Conservation (phyloP, 106 monocot genomes). For the Dioscorea dumetorum region DNA sequence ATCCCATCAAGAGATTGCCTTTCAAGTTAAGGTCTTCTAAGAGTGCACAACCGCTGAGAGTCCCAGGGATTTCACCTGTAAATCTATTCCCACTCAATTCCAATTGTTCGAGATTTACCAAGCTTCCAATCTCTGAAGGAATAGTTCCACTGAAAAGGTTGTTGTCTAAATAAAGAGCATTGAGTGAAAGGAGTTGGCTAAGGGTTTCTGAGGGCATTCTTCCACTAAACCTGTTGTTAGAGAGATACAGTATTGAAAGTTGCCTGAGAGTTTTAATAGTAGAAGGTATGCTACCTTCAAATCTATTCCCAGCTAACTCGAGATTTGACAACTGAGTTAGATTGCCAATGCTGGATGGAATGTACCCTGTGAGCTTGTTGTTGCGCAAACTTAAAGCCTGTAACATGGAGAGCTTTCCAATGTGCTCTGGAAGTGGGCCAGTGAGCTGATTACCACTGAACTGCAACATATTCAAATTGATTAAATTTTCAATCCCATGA, state of each 20-base stretch:
- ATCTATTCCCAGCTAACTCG: background rate
- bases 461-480: background rate
- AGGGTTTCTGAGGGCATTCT: slow-evolving; percentile 12
- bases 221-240: slow-evolving; percentile 5
- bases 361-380: slow-evolving; percentile 5
- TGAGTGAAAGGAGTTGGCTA: background rate
- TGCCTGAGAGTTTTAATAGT: slow-evolving; percentile 1
- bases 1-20: slow-evolving; percentile 3
- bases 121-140: slow-evolving; percentile 22
- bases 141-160: slow-evolving; percentile 24
- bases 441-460: background rate
- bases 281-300: slow-evolving; percentile 5
- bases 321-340: slow-evolving; percentile 8
- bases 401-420: slow-evolving; percentile 4
- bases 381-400: background rate
- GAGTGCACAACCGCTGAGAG: slow-evolving; percentile 11
- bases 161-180: slow-evolving; percentile 10
- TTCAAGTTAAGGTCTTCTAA: background rate
- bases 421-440: slow-evolving; percentile 4
- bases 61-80: slow-evolving; percentile 25
- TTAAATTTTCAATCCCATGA: background rate
- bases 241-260: background rate
- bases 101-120: slow-evolving; percentile 12
- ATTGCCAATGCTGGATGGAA: slow-evolving; percentile 18
- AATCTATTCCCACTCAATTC: slow-evolving; percentile 23